phyloP scores from a whole-genome alignment of 495 filamentous ascomycete genomes.

The Penicillium psychrofluorescens region DNA sequence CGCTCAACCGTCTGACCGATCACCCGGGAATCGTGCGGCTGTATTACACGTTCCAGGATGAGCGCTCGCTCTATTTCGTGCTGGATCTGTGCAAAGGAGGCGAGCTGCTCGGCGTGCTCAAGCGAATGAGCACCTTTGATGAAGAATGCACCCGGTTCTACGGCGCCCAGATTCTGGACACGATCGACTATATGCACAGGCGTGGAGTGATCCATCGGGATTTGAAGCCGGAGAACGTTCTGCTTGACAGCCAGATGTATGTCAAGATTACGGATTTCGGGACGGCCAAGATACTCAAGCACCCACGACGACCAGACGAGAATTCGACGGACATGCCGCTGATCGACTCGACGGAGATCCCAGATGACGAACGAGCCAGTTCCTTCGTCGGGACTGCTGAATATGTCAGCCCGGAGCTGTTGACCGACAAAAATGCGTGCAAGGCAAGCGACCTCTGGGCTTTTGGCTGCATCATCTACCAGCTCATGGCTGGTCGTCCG shows the following conservation, averaged over 20 bases:
- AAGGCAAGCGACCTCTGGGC: conserved; percentile 99
- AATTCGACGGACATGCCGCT: conserved; percentile 37
- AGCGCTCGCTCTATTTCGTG: conserved; percentile 92
- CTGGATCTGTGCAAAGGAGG: conserved; percentile 89
- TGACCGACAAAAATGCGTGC: conserved; percentile 93
- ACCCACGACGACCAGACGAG: conserved; percentile 46
- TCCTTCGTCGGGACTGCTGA: conserved; percentile 98
- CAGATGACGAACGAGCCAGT: conserved; percentile 67
- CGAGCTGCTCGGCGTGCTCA: conserved; percentile 86
- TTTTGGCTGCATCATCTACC: conserved; percentile 99
- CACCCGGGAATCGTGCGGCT: conserved; percentile 95
- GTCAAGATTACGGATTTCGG: conserved; percentile 99
- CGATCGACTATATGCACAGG: conserved; percentile 97
- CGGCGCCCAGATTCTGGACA: conserved; percentile 90
- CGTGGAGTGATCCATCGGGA: conserved; percentile 95
- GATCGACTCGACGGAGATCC: conserved; percentile 46
- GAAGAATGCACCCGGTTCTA: conserved; percentile 95
- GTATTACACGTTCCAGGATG: conserved; percentile 99
- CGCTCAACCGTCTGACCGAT: conserved; percentile 89
- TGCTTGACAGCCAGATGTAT: conserved; percentile 91
- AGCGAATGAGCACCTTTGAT: conserved; percentile 90
- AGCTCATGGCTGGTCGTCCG: conserved; percentile 84
- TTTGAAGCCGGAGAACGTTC: conserved; percentile 94
- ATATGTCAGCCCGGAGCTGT: conserved; percentile 93
- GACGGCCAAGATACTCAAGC: conserved; percentile 85